Evolutionary conservation across 169 alveolate genomes (phyloP).

Genomic region (Toxoplasma gondii): DNA sequence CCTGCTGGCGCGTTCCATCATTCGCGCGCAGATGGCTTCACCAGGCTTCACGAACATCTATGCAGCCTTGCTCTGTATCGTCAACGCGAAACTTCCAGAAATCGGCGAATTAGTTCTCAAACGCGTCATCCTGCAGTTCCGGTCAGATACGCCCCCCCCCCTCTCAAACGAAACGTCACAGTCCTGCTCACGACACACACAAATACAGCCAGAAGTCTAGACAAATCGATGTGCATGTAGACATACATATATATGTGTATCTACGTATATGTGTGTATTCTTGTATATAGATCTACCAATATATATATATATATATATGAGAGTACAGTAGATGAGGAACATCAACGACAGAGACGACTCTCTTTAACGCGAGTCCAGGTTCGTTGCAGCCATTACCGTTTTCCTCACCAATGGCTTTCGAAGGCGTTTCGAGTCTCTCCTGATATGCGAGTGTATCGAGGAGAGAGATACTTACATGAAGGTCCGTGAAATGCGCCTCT

Average conservation of each 20-base stretch:
- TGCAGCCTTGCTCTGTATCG: conserved; percentile 96
- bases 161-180: not conserved
- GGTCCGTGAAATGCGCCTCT: no score
- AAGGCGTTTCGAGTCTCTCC: no score
- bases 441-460: no score
- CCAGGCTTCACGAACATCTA: conserved; percentile 97
- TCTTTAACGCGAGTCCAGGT: no score
- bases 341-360: no score
- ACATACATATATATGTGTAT: not conserved
- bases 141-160: conserved; percentile 45
- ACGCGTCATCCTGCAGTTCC: conserved; percentile 92
- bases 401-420: no score
- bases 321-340: no score
- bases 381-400: no score
- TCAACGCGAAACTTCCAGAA: conserved; percentile 98
- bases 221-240: not conserved
- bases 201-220: not conserved
- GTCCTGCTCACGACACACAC: not conserved
- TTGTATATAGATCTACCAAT: no score
- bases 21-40: conserved; percentile 98
- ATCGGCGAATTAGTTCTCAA: conserved; percentile 94
- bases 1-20: conserved; percentile 93
- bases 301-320: no score
- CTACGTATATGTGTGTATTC: not conserved
- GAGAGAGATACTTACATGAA: no score